These are phyloP conservation scores for Hemisphaericaspora lyxosophila DNA, from an alignment of 1,139 yeast species.

Conservation along the genomic window DNA sequence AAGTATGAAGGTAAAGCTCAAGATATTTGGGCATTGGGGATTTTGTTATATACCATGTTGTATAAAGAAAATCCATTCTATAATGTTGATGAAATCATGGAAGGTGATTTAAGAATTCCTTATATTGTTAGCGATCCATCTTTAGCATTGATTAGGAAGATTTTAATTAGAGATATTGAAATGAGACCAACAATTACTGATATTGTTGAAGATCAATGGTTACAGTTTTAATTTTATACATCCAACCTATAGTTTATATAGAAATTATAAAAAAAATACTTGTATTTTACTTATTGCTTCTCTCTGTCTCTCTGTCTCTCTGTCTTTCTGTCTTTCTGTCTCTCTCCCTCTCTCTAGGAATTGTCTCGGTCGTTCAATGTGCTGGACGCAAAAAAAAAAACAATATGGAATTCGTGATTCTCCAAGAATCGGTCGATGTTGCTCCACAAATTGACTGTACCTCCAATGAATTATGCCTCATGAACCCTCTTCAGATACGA, in stretches of 20 bases:
- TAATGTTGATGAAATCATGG: slow-evolving; percentile 92
- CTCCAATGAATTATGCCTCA: slow-evolving; percentile 3
- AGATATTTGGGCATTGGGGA: slow-evolving; percentile 96
- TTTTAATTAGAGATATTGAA: slow-evolving; percentile 62
- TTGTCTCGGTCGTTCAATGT: no score
- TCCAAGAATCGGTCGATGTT: no score
- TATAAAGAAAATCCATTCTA: slow-evolving; percentile 95
- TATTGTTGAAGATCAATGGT: slow-evolving; percentile 69
- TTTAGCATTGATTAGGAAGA: slow-evolving; percentile 57
- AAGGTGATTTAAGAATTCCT: slow-evolving; percentile 75
- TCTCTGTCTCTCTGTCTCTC: no score
- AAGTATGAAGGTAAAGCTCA: slow-evolving; percentile 92
- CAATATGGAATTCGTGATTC: no score
- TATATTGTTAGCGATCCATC: slow-evolving; percentile 59
- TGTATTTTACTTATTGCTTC: no score
- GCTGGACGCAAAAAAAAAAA: no score
- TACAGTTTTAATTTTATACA: slow-evolving; percentile 29
- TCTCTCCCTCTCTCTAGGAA: no score
- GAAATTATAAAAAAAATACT: slow-evolving; percentile 1
- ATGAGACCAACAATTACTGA: slow-evolving; percentile 73
- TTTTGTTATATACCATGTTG: slow-evolving; percentile 81
- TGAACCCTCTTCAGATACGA: neutral
- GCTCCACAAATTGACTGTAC: no score
- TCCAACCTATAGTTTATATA: no score
- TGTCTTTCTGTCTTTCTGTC: no score